Evolutionary conservation across 305 asterid species (phyloP), one percentile per base, ranked within the genome.

Genomic region (Fraxinus xanthoxyloides): DNA sequence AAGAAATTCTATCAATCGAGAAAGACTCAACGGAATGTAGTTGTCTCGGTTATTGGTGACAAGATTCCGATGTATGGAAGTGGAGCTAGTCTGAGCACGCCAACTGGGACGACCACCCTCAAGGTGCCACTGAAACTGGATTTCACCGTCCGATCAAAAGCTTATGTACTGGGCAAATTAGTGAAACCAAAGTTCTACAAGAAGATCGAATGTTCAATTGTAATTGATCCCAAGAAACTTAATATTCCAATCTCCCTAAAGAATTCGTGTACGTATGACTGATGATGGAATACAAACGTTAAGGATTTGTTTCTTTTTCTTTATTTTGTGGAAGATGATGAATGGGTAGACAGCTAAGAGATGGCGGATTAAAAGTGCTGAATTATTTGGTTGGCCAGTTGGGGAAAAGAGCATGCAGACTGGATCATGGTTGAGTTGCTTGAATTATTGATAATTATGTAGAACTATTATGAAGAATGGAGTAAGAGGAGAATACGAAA

Each of bases 1-100:
- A 85, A 89, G 87, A 88, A 87, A 9, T 95, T 95, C 79, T 89
- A 89, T 75, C 95, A 95, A 83, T 82, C 89, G 34, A 88, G 97
- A 79, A 91, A 90, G 87, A 84, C 92, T 82, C 90, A 87, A 31
- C 90, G 89, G 78, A 84, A 80, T 5, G 87, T 93, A 12, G 76
- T 31, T 10, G 84, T 92, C 24, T 83, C 90, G 13, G 95, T 93
- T 78, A 88, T 90, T 0, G 97, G 98, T 0, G 92, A 93, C 80
- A 89, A 87, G 89, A 90, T 93, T 79, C 98, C 98, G 0, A 24
- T 95, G 83, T 95, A 95, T 36, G 98, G 98, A 59, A 85, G 93
- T 76, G 98, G 98, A 61, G 90, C 97, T 36, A 84, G 89, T 89
- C 74, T 95, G 91, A 90, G 91, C 87, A 90, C 93, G 0, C 89